phyloP scores from a whole-genome alignment of 306 rosid genomes.

The Cucurbita maxima region DNA sequence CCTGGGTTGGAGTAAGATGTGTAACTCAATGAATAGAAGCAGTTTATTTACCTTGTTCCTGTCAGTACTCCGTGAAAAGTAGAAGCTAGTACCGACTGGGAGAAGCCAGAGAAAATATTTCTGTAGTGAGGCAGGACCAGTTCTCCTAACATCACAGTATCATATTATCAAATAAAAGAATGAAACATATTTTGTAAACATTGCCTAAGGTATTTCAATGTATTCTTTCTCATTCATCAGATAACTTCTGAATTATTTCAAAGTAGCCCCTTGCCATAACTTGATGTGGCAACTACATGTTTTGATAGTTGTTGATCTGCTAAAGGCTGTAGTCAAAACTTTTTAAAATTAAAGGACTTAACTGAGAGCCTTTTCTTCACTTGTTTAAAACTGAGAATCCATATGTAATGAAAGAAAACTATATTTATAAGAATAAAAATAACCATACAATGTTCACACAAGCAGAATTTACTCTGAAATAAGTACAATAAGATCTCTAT shows the following conservation, averaged over 20 bases:
- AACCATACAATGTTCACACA: background rate
- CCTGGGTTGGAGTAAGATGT: background rate
- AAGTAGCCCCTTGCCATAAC: background rate
- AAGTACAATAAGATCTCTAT: background rate
- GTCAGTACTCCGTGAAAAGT: constrained; percentile 57
- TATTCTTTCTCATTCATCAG: background rate
- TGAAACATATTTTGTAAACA: background rate
- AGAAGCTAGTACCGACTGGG: constrained; percentile 17
- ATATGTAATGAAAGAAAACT: no score
- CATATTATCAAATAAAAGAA: background rate
- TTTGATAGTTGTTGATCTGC: background rate
- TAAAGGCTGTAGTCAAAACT: background rate
- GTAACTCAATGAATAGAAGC: background rate
- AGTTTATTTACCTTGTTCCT: constrained; percentile 46
- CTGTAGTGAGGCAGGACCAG: constrained; percentile 30
- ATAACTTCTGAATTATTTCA: background rate
- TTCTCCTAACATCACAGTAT: constrained; percentile 18
- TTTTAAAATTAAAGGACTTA: background rate
- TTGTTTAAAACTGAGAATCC: no score
- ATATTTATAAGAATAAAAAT: background rate
- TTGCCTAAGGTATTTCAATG: background rate
- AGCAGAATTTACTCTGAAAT: background rate
- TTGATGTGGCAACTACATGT: background rate
- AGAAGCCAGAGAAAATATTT: constrained; percentile 20
- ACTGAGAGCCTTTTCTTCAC: no score